Evolutionary conservation across 345 rosid genomes (phyloP).

Genomic region (Cardamine resedifolia): DNA sequence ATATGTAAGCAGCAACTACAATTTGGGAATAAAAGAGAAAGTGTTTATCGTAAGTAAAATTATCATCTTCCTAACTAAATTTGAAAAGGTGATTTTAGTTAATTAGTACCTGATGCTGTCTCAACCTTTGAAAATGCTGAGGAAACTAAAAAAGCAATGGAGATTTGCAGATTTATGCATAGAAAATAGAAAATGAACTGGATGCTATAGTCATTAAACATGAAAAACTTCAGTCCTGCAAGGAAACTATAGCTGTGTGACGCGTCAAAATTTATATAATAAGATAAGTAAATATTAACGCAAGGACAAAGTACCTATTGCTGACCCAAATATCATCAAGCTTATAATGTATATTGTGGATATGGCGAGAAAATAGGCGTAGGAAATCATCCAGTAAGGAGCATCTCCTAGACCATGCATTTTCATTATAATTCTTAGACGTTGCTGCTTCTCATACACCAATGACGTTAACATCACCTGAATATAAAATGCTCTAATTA

Average conservation of each 20-base stretch:
- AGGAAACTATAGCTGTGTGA: slow-evolving; percentile 17
- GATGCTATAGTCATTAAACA: slow-evolving; percentile 63
- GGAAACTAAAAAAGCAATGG: too few species aligned
- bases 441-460: slow-evolving; percentile 83
- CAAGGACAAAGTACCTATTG: slow-evolving; percentile 60
- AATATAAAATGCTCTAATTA: neutral
- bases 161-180: slow-evolving; percentile 76
- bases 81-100: slow-evolving; percentile 8
- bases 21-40: neutral
- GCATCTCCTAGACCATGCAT: slow-evolving; percentile 98
- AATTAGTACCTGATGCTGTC: too few species aligned
- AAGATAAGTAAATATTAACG: neutral
- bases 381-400: slow-evolving; percentile 86
- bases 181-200: slow-evolving; percentile 66
- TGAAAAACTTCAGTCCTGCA: slow-evolving; percentile 85
- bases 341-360: too few species aligned
- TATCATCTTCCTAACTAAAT: too few species aligned
- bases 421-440: slow-evolving; percentile 85
- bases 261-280: neutral
- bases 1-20: slow-evolving; percentile 67
- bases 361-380: too few species aligned
- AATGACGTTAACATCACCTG: slow-evolving; percentile 68
- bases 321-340: too few species aligned
- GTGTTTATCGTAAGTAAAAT: too few species aligned
- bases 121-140: too few species aligned